These are phyloP conservation scores for Lophiostoma macrostomum DNA, from an alignment of 495 filamentous ascomycete genomes.

Conservation along the genomic window DNA sequence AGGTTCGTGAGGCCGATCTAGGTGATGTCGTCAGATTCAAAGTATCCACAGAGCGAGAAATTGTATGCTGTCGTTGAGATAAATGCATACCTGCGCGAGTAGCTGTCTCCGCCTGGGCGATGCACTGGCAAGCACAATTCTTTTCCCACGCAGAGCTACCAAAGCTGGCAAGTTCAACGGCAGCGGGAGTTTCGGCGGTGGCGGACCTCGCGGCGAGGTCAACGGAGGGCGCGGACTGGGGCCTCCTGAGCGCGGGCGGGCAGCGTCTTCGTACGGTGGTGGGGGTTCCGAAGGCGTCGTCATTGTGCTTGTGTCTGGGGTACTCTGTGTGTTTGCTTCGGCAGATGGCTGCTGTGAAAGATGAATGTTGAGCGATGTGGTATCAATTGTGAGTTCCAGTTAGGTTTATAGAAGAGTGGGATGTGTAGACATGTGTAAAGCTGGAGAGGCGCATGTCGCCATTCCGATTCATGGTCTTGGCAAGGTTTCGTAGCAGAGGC, in stretches of 20 bases:
- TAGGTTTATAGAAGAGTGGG: too few relatives aligned
- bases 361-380: too few relatives aligned
- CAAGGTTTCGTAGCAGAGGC: too few relatives aligned
- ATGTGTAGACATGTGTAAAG: too few relatives aligned
- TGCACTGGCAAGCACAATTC: constrained; percentile 82
- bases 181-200: constrained; percentile 50
- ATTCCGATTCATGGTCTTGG: too few relatives aligned
- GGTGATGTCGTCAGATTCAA: constrained; percentile 2
- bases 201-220: constrained; percentile 18
- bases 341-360: too few relatives aligned
- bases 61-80: neutral
- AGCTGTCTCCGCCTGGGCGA: constrained; percentile 82
- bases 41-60: neutral
- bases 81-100: constrained; percentile 55
- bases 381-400: too few relatives aligned
- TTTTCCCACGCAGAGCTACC: constrained; percentile 62
- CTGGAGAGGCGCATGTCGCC: too few relatives aligned
- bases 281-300: constrained; percentile 38
- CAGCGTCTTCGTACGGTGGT: constrained; percentile 37
- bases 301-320: too few relatives aligned
- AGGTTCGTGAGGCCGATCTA: constrained; percentile 70
- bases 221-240: constrained; percentile 4
- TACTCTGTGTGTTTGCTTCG: too few relatives aligned
- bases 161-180: constrained; percentile 76
- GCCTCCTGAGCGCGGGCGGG: constrained; percentile 1